Percentiles rank a stretch among this genome's conserved stretches.
phyloP scores from a whole-genome alignment of 2,329 filamentous ascomycete genomes.

The Penicillium sp. region DNA sequence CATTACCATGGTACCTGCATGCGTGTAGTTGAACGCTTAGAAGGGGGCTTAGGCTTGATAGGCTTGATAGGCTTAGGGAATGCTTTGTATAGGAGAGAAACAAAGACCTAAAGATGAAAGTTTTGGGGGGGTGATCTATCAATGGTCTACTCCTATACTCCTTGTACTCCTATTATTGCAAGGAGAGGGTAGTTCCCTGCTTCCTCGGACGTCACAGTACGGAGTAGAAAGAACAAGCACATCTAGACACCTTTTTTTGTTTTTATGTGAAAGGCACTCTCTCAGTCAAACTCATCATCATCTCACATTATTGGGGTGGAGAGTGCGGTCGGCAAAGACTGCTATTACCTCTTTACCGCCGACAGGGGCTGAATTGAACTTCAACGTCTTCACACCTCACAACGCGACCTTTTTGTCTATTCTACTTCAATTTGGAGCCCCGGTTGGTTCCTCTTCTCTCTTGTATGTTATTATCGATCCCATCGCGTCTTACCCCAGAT shows the following conservation, averaged over 20 bases:
- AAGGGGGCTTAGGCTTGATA: neutral
- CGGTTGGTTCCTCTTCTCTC: conserved; percentile 20
- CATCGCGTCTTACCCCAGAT: neutral
- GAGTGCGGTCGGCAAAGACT: conserved; percentile 16
- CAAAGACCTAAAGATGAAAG: neutral
- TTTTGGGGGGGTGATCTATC: neutral
- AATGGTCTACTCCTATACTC: conserved; percentile 1
- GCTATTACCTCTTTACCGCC: conserved; percentile 25
- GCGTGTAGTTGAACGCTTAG: neutral
- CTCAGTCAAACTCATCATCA: neutral
- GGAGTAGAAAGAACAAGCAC: neutral
- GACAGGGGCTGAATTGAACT: conserved; percentile 13
- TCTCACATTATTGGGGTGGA: neutral
- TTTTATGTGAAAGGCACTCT: neutral
- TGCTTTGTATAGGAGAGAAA: neutral
- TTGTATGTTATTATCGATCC: neutral
- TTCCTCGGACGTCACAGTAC: conserved; percentile 1
- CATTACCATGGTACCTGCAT: conserved; percentile 12
- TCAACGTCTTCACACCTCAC: neutral
- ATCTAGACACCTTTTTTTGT: neutral
- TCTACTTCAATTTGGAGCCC: conserved; percentile 18
- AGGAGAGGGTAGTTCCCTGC: neutral
- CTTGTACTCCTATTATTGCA: neutral
- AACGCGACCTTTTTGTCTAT: conserved; percentile 3
- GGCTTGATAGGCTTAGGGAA: neutral